Evolutionary conservation across 2,329 filamentous ascomycete genomes (phyloP).

Genomic region (Ilyonectria sp.): DNA sequence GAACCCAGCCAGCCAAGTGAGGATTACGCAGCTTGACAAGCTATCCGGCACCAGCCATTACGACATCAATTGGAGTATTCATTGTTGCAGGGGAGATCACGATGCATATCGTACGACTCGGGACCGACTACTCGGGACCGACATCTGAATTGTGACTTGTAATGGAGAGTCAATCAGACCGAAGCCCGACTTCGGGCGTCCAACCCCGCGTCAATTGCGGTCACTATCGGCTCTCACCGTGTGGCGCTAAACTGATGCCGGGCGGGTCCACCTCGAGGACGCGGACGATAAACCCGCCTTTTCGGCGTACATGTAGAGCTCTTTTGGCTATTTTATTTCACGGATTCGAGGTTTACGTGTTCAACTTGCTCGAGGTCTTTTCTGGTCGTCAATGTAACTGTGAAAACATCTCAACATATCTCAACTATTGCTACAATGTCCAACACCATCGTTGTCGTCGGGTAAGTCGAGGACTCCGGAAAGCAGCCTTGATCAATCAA

Average conservation of each 20-base stretch:
- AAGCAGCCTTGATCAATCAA: slow-evolving; percentile 2
- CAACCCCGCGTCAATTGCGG: slow-evolving; percentile 12
- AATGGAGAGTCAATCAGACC: slow-evolving; percentile 7
- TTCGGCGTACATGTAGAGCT: neutral
- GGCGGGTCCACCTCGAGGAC: neutral
- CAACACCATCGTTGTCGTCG: slow-evolving; percentile 53
- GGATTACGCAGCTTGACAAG: neutral
- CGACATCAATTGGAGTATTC: neutral
- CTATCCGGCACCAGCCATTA: neutral
- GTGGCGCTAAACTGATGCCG: neutral
- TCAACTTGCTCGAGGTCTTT: neutral
- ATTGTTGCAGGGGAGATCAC: neutral
- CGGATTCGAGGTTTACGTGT: neutral
- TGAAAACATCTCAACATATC: neutral
- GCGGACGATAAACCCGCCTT: neutral
- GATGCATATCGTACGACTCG: neutral
- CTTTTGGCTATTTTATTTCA: neutral
- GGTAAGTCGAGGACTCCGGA: slow-evolving; percentile 44
- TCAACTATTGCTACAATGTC: slow-evolving; percentile 43
- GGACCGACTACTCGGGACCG: neutral
- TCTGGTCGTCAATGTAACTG: neutral
- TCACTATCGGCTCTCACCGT: slow-evolving; percentile 11
- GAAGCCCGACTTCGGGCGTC: slow-evolving; percentile 16
- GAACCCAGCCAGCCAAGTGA: slow-evolving; percentile 37
- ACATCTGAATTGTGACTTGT: neutral